Evolutionary conservation across 1,284 basidiomycete genomes (phyloP).

Genomic region (Cutaneotrichosporon cavernicola): DNA sequence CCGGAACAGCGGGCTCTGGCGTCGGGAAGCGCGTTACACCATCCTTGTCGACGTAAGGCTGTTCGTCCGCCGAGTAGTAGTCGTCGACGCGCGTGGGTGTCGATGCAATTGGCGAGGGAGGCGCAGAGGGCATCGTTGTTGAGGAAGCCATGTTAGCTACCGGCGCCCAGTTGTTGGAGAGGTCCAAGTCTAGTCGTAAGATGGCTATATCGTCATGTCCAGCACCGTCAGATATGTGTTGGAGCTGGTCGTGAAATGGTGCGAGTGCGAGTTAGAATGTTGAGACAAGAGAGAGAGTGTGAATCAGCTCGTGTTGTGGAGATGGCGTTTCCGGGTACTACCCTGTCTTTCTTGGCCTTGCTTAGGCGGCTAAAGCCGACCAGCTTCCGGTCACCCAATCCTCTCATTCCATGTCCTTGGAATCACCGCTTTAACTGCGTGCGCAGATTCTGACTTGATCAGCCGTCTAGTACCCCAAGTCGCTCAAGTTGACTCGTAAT

Average conservation of each 20-base stretch:
- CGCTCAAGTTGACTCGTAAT: background rate
- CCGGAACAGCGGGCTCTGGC: background rate
- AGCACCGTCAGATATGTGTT: background rate
- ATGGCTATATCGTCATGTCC: background rate
- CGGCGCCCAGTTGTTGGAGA: background rate
- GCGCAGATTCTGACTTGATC: background rate
- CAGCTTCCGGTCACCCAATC: background rate
- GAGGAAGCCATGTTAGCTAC: background rate
- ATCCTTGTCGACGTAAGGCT: background rate
- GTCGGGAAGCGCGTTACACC: background rate
- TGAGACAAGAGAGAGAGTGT: background rate
- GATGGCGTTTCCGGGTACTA: background rate
- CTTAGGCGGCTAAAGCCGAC: background rate
- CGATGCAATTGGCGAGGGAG: background rate
- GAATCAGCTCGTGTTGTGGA: background rate
- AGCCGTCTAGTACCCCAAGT: background rate
- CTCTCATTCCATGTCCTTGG: background rate
- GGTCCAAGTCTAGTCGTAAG: background rate
- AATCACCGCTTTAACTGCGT: background rate
- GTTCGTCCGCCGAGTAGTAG: background rate
- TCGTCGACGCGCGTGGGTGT: background rate
- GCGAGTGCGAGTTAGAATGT: background rate
- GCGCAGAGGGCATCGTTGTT: background rate
- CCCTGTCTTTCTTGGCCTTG: no score
- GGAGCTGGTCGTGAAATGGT: background rate